Evolutionary conservation across 805 yeast species (phyloP), one percentile per base, ranked within the genome.

Genomic region (Myxozyma nipponensis): DNA sequence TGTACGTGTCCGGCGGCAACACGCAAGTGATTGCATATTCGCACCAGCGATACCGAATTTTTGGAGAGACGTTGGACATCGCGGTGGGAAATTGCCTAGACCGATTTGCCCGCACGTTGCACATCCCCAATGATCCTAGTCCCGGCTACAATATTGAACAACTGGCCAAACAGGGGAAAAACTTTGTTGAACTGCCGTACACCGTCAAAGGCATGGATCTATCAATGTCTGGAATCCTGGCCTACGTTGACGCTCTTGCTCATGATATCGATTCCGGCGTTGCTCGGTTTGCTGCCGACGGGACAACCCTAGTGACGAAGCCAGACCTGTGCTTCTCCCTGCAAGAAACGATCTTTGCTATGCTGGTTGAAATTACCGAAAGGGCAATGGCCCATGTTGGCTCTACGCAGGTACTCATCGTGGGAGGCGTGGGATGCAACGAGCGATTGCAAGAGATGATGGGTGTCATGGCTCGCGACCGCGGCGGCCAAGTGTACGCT

Each of bases 121-220:
- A 77, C 63, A 93, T 93, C 42, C 79, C 97, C 1, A 93, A 93
- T 66, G 86, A 83, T 43, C 99, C 99, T 2, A 86, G 93, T 13
- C 99, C 99, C 0, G 99, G 99, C 1, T 93, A 88, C 69, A 93
- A 93, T 65, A 93, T 93, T 58, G 98, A 93, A 69, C 96, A 87
- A 64, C 65, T 93, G 71, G 98, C 98, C 17, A 86, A 82, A 60
- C 75, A 77, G 63, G 82, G 83, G 17, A 61, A 59, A 17, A 66
- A 73, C 46, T 79, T 72, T 58, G 86, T 91, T 1, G 83, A 80
- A 41, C 71, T 93, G 37, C 98, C 99, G 0, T 93, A 93, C 65
- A 91, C 98, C 0, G 98, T 93, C 15, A 93, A 93, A 67, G 99
- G 99, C 2, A 93, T 93, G 99, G 99, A 93, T 67, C 64, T 93